Conservation (phyloP, 2,329 filamentous ascomycete genomes). For the Paecilomyces formosus region DNA sequence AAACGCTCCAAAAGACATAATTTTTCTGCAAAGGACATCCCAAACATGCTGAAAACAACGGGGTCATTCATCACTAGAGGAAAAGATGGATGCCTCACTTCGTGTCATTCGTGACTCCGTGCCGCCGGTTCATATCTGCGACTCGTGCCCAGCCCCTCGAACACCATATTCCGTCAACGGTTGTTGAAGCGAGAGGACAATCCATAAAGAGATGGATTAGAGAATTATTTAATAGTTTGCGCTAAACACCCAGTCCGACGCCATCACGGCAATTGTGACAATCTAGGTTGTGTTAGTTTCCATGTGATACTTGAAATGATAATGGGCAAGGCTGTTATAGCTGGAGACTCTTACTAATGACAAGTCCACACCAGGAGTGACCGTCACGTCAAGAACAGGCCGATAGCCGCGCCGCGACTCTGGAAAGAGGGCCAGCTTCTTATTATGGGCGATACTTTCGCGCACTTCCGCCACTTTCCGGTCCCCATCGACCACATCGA, state of each 20-base stretch:
- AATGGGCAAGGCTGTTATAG: not conserved
- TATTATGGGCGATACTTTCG: constrained; percentile 15
- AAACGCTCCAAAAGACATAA: not conserved
- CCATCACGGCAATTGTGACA: not conserved
- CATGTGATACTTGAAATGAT: not conserved
- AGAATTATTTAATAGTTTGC: not conserved
- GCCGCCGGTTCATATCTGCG: not conserved
- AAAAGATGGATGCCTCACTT: not conserved
- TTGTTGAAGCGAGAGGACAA: not conserved
- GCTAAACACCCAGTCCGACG: not conserved
- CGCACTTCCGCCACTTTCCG: constrained; percentile 12
- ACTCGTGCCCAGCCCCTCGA: not conserved
- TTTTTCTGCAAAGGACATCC: not conserved
- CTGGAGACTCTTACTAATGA: constrained; percentile 1
- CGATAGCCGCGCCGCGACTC: constrained; percentile 2
- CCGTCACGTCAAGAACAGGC: constrained; percentile 5
- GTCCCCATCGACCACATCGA: constrained; percentile 15
- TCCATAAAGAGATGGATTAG: not conserved
- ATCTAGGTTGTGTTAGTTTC: not conserved
- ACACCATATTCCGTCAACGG: not conserved
- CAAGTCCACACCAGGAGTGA: constrained; percentile 6
- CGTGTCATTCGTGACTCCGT: not conserved
- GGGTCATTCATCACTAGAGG: not conserved
- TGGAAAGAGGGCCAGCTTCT: constrained; percentile 11
- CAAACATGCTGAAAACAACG: not conserved